Base-by-base conservation (phyloP, 225 moss, liverwort and hornwort species). In the Physcomitrium patens region DNA sequence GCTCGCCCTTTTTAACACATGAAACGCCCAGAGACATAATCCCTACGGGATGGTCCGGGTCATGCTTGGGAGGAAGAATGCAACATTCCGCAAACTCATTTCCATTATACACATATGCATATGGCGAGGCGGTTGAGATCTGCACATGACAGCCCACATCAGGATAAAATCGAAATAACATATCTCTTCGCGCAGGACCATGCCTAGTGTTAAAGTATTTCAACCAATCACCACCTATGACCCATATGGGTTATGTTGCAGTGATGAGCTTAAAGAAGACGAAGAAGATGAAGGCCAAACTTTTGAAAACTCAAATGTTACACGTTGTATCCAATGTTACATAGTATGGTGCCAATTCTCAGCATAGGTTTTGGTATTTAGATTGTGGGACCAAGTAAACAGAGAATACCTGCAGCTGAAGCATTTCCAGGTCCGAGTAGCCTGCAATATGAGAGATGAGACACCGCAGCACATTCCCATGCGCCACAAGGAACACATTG, bases 381-480 rank as follows among this genome's bases (percentile, higher is more conserved):
- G 31, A 37, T 37, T 37, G 5, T 37, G 31, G 24, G 7, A 37
- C 31, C 31, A 37, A 26, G 15, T 18, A 15, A 16, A 12, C 12
- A 22, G 20, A 44, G 45, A 9, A 10, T 76, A 96, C 96, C 93
- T 96, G 96, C 60, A 96, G 89, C 3, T 76, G 90, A 79, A 96
- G 94, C 96, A 94, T 96, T 79, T 96, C 96, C 42, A 79, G 82
- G 63, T 87, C 90, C 57, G 93, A 81, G 42, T 91, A 90, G 63
- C 92, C 94, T 24, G 88, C 92, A 72, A 96, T 90, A 72, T 94
- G 86, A 50, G 96, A 80, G 55, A 94, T 93, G 76, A 96, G 87
- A 57, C 93, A 96, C 22, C 96, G 87, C 71, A 96, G 69, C 31
- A 96, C 92, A 81, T 96, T 96, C 73, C 96, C 96, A 80, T 96